Evolutionary conservation across 2,329 filamentous ascomycete species (phyloP).

Genomic region (Macroventuria anomochaeta): DNA sequence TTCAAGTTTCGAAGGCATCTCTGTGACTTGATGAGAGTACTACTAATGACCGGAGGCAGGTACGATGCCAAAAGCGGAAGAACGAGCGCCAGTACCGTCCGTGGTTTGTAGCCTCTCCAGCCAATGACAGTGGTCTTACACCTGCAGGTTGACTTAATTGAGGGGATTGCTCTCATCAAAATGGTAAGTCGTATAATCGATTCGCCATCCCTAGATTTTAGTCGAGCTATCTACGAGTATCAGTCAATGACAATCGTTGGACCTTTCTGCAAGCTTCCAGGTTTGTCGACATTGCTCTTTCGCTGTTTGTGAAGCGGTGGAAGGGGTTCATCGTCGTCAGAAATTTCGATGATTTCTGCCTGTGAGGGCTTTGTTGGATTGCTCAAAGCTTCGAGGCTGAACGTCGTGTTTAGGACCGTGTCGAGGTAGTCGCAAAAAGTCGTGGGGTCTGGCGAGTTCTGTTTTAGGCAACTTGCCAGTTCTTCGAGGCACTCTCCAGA

Average conservation of each 20-base stretch:
- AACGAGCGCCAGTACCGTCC: slow-evolving; percentile 11
- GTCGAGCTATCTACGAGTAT: not conserved
- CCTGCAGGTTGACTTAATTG: not conserved
- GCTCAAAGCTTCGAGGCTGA: slow-evolving; percentile 30
- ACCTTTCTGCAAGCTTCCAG: not conserved
- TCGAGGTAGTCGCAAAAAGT: slow-evolving; percentile 38
- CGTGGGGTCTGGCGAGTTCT: slow-evolving; percentile 19
- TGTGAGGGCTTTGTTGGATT: slow-evolving; percentile 32
- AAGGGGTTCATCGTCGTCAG: slow-evolving; percentile 32
- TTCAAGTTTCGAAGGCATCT: not conserved
- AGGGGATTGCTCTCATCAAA: not conserved
- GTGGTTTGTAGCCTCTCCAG: not conserved
- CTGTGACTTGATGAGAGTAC: not conserved
- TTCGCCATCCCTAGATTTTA: slow-evolving; percentile 5
- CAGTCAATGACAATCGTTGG: not conserved
- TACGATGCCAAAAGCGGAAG: slow-evolving; percentile 15
- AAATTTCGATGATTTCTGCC: slow-evolving; percentile 39
- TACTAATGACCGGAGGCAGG: slow-evolving; percentile 4
- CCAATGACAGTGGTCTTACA: slow-evolving; percentile 1
- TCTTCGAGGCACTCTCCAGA: slow-evolving; percentile 22
- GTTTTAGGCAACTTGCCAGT: slow-evolving; percentile 21
- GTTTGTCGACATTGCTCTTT: not conserved
- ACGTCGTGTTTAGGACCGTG: slow-evolving; percentile 33
- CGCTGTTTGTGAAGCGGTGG: not conserved
- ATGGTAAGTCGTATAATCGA: slow-evolving; percentile 4